Base-by-base conservation (phyloP, 129 eudicot genomes). In the Oenanthe sinensis region DNA sequence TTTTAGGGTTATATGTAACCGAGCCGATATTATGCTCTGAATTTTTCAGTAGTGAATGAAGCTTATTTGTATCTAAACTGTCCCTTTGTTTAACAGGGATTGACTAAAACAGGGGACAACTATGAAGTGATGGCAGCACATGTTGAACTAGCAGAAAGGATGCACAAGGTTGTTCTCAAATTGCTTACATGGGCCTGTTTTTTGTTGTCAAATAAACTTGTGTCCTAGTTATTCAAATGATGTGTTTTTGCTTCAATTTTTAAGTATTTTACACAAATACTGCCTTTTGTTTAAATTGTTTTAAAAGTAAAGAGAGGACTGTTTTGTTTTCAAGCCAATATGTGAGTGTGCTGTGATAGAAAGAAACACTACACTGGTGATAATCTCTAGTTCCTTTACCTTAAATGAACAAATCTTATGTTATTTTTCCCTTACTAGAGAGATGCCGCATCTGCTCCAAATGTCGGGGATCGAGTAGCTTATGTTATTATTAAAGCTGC, bases 391-490 rank as follows among this genome's bases (percentile, higher is more conserved):
- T 65, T 78, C 13, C 47, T 78, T 62, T 33, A 26, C 42, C 58
- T 3, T 12, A 24, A 54, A 58, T 46, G 16, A 46, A 22, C 2
- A 63, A 42, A 78, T 33, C 10, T 14, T 42, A 36, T 58, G 74
- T 42, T 72, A 33, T 81, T 71, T 22, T 83, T 2, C 45, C 50
- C 50, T 11, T 74, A n/a, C n/a, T n/a, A n/a, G 99, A 77, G 99
- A 84, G 99, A 96, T 92, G 92, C 97, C 83, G 99, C 97, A 48
- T 90, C 97, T 62, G 97, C 99, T 77, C 99, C 99, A 44, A 87
- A 84, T 85, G 93, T 96, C 39, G 97, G 99, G 75, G 99, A 96
- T 84, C 90, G 99, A 81, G 99, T 96, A 63, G 97, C 99, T 65
- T 96, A 96, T 79, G 99, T 96, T 58, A 96, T 96, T 62, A 72